Evolutionary conservation across 345 rosid species (phyloP).

Genomic region (Hibiscus mutabilis): DNA sequence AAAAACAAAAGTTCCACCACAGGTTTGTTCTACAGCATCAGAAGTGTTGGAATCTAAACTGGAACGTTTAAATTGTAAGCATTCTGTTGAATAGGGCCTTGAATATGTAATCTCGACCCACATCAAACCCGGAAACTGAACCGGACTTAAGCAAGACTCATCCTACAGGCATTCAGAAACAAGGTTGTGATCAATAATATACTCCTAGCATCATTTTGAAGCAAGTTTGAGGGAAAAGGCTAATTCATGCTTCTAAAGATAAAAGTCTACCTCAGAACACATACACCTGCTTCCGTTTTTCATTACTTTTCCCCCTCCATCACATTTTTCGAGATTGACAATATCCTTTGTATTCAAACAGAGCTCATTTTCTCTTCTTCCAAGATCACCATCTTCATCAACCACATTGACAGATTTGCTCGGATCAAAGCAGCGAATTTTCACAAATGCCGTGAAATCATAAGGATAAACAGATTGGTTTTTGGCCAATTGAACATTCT

Average conservation of each 20-base stretch:
- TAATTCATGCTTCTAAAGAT: background rate
- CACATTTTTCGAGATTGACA: conserved; percentile 61
- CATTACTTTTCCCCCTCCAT: conserved; percentile 34
- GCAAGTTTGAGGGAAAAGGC: background rate
- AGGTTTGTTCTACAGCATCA: conserved; percentile 22
- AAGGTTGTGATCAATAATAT: background rate
- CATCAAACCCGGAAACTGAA: conserved; percentile 40
- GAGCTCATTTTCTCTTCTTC: conserved; percentile 17
- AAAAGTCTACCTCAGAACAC: conserved; percentile 48
- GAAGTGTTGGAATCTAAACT: conserved; percentile 21
- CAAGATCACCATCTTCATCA: conserved; percentile 21
- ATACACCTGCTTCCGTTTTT: conserved; percentile 37
- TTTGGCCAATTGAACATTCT: conserved; percentile 25
- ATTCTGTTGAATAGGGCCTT: conserved; percentile 40
- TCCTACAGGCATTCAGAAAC: conserved; percentile 35
- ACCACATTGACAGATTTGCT: conserved; percentile 6
- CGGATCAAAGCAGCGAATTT: conserved; percentile 33
- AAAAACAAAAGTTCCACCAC: conserved; percentile 71
- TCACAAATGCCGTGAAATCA: conserved; percentile 44
- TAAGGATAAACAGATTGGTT: conserved; percentile 44
- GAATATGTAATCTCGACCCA: conserved; percentile 76
- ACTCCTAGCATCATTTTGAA: conserved; percentile 1
- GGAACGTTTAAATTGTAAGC: conserved; percentile 29
- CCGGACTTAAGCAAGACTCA: conserved; percentile 58
- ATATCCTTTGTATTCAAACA: conserved; percentile 68